These are phyloP conservation scores for Pittosporum tobira DNA, from an alignment of 129 eudicot species.

Conservation along the genomic window DNA sequence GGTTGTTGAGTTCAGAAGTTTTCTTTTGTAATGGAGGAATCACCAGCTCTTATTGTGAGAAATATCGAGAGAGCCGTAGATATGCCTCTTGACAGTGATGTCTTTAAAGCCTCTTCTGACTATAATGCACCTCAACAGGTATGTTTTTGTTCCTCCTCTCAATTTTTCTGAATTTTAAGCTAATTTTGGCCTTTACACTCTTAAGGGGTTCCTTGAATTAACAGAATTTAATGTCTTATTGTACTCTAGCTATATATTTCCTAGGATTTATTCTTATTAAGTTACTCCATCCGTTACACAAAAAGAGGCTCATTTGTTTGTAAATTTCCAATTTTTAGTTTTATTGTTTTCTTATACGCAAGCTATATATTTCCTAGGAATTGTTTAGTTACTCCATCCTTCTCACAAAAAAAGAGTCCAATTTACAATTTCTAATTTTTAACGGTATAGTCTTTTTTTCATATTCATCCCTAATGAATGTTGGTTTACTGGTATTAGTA, in stretches of 20 bases:
- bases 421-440: not conserved
- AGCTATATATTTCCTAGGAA: too few relatives aligned
- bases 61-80: constrained; percentile 33
- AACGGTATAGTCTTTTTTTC: not conserved
- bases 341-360: not conserved
- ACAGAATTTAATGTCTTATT: too few relatives aligned
- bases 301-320: too few relatives aligned
- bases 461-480: too few relatives aligned
- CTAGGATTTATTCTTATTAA: not conserved
- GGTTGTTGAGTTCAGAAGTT: constrained; percentile 13
- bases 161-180: not conserved
- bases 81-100: constrained; percentile 51
- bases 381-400: too few relatives aligned
- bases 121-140: constrained; percentile 25
- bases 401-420: too few relatives aligned
- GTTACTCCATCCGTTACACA: too few relatives aligned
- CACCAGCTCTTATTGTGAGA: constrained; percentile 48
- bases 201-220: not conserved
- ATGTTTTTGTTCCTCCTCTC: not conserved
- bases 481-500: too few relatives aligned
- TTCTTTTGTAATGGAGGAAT: constrained; percentile 35
- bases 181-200: not conserved
- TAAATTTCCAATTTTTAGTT: not conserved
- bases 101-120: constrained; percentile 14
- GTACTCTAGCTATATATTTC: too few relatives aligned